phyloP scores from a whole-genome alignment of 495 filamentous ascomycete species.

The Platismatia glauca region DNA sequence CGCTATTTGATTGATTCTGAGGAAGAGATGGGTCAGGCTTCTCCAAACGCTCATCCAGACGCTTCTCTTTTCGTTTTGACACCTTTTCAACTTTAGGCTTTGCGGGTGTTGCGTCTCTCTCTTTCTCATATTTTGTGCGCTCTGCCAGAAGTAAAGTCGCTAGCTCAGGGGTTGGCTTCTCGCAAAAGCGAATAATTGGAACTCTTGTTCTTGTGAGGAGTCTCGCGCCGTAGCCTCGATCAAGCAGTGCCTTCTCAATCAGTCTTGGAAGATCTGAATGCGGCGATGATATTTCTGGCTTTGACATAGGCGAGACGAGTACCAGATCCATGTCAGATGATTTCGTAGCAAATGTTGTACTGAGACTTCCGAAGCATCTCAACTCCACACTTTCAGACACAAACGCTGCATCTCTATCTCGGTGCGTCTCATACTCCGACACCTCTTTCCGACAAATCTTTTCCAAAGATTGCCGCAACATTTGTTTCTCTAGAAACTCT shows the following conservation, averaged over 20 bases:
- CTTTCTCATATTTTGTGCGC: slow-evolving; percentile 51
- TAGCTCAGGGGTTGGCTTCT: slow-evolving; percentile 50
- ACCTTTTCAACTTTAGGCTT: slow-evolving; percentile 1
- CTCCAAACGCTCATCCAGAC: neutral
- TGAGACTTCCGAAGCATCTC: slow-evolving; percentile 62
- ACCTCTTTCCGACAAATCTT: slow-evolving; percentile 46
- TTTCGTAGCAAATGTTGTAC: slow-evolving; percentile 63
- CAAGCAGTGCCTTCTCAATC: slow-evolving; percentile 60
- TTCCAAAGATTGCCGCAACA: slow-evolving; percentile 50
- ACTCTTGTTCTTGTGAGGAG: slow-evolving; percentile 64
- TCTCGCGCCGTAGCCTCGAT: slow-evolving; percentile 56
- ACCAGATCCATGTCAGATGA: slow-evolving; percentile 70
- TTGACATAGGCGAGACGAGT: slow-evolving; percentile 49
- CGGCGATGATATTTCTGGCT: slow-evolving; percentile 33
- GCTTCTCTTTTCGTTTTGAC: neutral
- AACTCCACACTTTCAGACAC: slow-evolving; percentile 46
- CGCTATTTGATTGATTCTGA: neutral
- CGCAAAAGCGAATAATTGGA: slow-evolving; percentile 74
- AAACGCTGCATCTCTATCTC: slow-evolving; percentile 34
- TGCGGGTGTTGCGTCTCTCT: slow-evolving; percentile 10
- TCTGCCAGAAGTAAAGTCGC: slow-evolving; percentile 43
- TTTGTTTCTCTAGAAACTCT: slow-evolving; percentile 55
- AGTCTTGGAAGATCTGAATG: slow-evolving; percentile 52
- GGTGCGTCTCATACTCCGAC: slow-evolving; percentile 35
- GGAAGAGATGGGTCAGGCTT: neutral